These are phyloP conservation scores for Cryptococcus amylolentus DNA, from an alignment of 1,284 basidiomycete genomes.

Conservation along the genomic window DNA sequence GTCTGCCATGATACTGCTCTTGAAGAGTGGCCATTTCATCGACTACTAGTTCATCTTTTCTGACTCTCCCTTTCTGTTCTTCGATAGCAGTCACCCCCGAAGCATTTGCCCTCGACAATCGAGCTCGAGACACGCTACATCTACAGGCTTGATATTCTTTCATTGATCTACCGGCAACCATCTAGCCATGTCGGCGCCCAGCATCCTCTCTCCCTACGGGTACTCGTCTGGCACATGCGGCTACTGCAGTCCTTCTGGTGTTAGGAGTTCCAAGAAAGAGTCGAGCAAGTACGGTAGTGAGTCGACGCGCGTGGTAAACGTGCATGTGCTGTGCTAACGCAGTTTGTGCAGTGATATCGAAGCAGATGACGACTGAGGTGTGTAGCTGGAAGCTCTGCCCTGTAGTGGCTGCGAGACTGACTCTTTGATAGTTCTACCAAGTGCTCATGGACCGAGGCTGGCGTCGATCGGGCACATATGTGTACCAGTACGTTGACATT, in stretches of 20 bases:
- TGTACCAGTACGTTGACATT: conserved; percentile 48
- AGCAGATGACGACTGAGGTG: conserved; percentile 10
- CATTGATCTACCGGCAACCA: too few species aligned
- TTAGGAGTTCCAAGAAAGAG: conserved; percentile 28
- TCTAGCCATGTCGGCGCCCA: conserved; percentile 7
- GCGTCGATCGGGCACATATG: conserved; percentile 77
- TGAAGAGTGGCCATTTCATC: too few species aligned
- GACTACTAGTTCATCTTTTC: too few species aligned
- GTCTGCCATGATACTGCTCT: too few species aligned
- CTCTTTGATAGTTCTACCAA: conserved; percentile 47
- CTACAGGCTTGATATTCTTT: too few species aligned
- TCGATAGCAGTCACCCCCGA: too few species aligned
- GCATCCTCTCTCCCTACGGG: conserved; percentile 36
- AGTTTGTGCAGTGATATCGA: conserved; percentile 4
- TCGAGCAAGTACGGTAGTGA: conserved; percentile 50
- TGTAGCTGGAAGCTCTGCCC: neutral
- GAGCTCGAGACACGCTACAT: too few species aligned
- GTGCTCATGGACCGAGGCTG: conserved; percentile 79
- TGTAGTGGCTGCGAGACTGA: neutral
- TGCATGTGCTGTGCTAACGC: neutral
- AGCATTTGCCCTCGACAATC: too few species aligned
- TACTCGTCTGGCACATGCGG: conserved; percentile 50
- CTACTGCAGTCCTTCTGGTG: conserved; percentile 50
- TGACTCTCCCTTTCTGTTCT: too few species aligned
- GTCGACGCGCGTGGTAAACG: conserved; percentile 11